These are phyloP conservation scores for Aphanoascus verrucosus DNA, from an alignment of 2,329 filamentous ascomycete genomes.

Conservation along the genomic window DNA sequence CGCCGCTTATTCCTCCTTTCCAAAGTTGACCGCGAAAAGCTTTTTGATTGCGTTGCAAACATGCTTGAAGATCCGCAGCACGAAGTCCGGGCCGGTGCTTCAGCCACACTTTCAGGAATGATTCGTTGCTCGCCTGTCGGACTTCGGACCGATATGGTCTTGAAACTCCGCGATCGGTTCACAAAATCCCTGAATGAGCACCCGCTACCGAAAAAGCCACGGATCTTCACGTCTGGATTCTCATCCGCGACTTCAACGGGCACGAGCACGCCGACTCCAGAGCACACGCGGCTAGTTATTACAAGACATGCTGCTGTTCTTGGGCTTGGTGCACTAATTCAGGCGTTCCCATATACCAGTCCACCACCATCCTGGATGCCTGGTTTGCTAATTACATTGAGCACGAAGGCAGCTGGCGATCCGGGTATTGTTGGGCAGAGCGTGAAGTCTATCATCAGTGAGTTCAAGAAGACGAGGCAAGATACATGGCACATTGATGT, in stretches of 20 bases:
- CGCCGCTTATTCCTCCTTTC: conserved; percentile 82
- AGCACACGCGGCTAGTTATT: conserved; percentile 63
- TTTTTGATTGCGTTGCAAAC: conserved; percentile 86
- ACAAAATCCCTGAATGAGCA: conserved; percentile 67
- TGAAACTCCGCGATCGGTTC: conserved; percentile 66
- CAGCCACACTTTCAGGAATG: conserved; percentile 90
- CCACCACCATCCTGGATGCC: conserved; percentile 92
- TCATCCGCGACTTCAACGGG: conserved; percentile 36
- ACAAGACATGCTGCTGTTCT: conserved; percentile 81
- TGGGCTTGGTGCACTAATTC: conserved; percentile 78
- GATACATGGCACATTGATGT: conserved; percentile 98
- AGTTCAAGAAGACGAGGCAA: conserved; percentile 99
- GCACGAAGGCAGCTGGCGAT: conserved; percentile 74
- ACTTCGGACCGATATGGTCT: conserved; percentile 68
- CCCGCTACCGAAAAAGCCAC: conserved; percentile 65
- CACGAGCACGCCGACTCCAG: conserved; percentile 40
- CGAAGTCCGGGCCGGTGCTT: conserved; percentile 88
- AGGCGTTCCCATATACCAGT: conserved; percentile 91
- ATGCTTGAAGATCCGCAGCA: conserved; percentile 90
- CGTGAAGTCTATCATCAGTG: conserved; percentile 83
- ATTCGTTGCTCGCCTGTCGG: conserved; percentile 81
- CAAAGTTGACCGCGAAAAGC: conserved; percentile 59
- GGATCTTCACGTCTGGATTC: conserved; percentile 25
- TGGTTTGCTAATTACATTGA: conserved; percentile 75
- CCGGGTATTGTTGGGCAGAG: conserved; percentile 89